Base-by-base conservation (phyloP, 2,329 filamentous ascomycete species). In the Arthrobotrys pseudoclavata region DNA sequence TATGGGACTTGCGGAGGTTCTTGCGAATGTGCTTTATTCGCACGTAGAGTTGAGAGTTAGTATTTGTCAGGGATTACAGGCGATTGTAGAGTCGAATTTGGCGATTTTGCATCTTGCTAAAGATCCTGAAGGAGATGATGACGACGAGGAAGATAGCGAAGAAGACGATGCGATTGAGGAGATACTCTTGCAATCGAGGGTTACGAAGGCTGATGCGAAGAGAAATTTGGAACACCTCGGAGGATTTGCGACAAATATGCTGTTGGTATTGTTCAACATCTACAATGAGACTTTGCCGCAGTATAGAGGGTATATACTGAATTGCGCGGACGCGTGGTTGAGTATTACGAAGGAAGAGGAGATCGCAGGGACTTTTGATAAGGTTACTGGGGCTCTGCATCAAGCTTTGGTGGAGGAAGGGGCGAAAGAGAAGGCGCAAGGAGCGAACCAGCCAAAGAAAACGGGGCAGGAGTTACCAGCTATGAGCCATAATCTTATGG, bases 241-340 rank as follows among this genome's bases (percentile, higher is more conserved):
- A 15, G 86, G 86, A 0, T 94, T 96, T 82, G 88, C 95, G 0
- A 91, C 91, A 77, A 98, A 98, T 82, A 88, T 99, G 84, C 89
- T 99, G 48, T 94, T 96, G 5, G 95, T 98, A 0, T 86, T 99
- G n/a, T 98, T 99, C 87, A 99, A 99, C 83, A 95, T 99, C 52
- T 99, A 99, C 85, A 97, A 92, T 79, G 92, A 97, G 84, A 99
- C 96, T 0, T 87, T 99, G 26, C 95, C 96, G 1, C 93, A 97
- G 82, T 96, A 93, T 82, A 89, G 96, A 80, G 94, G 93, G 0
- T 93, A 92, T 20, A 96, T 99, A 67, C 86, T 99, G 37, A 92
- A 95, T 83, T 97, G 94, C 79, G 96, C 98, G 85, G 97, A 98
- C 84, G 90, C 93, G 4, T 98, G 94, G 84, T 86, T 99, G 72